phyloP scores from a whole-genome alignment of 1,139 yeast genomes.

The Lodderomyces margitis region DNA sequence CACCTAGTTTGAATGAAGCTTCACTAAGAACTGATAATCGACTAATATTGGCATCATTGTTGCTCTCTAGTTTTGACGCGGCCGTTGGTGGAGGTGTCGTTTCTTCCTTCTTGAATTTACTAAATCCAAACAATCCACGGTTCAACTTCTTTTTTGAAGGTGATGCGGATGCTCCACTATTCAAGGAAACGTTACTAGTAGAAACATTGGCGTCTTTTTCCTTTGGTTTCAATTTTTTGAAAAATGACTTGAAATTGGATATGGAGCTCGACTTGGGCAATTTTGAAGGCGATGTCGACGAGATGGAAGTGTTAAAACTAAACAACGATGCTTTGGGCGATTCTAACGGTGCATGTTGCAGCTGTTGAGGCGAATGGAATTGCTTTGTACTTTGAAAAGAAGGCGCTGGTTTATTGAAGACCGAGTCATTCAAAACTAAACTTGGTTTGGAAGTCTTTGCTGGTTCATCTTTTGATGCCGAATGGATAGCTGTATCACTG shows the following conservation, averaged over 20 bases:
- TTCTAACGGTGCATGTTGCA: background rate
- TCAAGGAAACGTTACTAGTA: slow-evolving; percentile 4
- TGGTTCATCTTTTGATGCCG: background rate
- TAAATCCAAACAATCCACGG: slow-evolving; percentile 6
- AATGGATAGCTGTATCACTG: background rate
- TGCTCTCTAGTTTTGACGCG: background rate
- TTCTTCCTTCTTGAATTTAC: slow-evolving; percentile 7
- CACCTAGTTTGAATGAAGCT: slow-evolving; percentile 14
- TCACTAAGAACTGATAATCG: slow-evolving; percentile 14
- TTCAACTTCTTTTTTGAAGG: slow-evolving; percentile 2
- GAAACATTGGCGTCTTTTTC: slow-evolving; percentile 2
- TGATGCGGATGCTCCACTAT: slow-evolving; percentile 5
- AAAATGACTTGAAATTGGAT: slow-evolving; percentile 11
- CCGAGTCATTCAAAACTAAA: background rate
- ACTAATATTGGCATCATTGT: slow-evolving; percentile 2
- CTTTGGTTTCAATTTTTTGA: slow-evolving; percentile 11
- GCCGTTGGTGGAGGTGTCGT: slow-evolving; percentile 4
- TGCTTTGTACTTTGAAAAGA: background rate
- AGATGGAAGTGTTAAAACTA: background rate
- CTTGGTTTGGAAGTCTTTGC: background rate
- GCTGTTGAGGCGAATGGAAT: background rate
- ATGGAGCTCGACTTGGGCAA: slow-evolving; percentile 6
- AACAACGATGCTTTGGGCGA: slow-evolving; percentile 2
- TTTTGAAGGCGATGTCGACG: slow-evolving; percentile 1
- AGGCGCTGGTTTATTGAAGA: background rate